Evolutionary conservation across 108 stramenopile genomes (phyloP), one percentile per base, ranked within the genome.

Genomic region (Bacterosira constricta): DNA sequence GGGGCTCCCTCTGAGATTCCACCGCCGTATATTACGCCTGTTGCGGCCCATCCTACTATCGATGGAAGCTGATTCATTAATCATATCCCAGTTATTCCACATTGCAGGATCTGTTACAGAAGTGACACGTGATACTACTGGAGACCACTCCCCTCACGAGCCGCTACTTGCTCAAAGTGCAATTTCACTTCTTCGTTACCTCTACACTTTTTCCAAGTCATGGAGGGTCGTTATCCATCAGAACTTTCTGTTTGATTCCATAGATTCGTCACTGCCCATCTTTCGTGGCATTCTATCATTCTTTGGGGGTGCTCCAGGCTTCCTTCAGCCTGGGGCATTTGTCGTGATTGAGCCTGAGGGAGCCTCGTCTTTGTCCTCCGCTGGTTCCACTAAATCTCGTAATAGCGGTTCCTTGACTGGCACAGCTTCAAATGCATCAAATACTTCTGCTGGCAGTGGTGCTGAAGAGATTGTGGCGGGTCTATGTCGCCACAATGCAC

Each of bases 401-500:
- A 15, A 31, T 18, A 20, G 57, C 13, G 49, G 61, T 26, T 15
- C 60, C 15, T 51, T 29, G 27, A 8, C 57, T 34, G 56, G 59
- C 11, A 56, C 49, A 12, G 60, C 79, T n/a, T 39, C 68, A 2
- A 63, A 41, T 73, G 81, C 18, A 84, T 79, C 63, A 83, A 87
- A 61, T 27, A 21, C 26, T 54, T 66, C 87, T 41, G 86, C 82
- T 20, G 90, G 88, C 5, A 89, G 81, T 60, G 92, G 92, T 9
- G 80, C 85, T 21, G 88, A 94, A 66, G 75, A 83, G 17, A 81
- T 94, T 55, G 76, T 88, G n/a, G 63, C 88, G 20, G 92, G 92
- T 7, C 65, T 94, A 27, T 84, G 85, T 74, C 78, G 88, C 4
- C 25, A 67, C 5, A 69, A 73, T 55, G 83, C 87, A 21, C 53